Evolutionary conservation across 345 rosid genomes (phyloP).

Genomic region (Nasturtium officinale): DNA sequence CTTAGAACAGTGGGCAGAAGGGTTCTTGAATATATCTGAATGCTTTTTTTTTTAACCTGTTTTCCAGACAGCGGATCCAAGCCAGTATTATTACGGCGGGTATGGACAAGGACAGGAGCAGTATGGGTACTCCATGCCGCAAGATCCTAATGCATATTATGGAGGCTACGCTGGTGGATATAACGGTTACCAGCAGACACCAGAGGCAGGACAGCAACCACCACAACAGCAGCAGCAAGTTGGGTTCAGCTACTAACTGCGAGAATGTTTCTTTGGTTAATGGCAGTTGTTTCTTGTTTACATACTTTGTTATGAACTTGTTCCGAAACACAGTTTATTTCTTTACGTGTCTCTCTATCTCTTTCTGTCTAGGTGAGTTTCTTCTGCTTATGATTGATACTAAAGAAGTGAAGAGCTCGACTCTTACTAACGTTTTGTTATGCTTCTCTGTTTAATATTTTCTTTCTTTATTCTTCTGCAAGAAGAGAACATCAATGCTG

Average conservation of each 20-base stretch:
- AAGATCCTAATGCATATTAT: conserved; percentile 85
- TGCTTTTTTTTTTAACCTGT: conserved; percentile 31
- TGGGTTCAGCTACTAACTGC: conserved; percentile 57
- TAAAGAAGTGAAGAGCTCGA: conserved; percentile 19
- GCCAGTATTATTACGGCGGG: conserved; percentile 70
- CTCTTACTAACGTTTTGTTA: conserved; percentile 25
- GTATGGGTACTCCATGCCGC: conserved; percentile 71
- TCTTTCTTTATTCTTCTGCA: not conserved
- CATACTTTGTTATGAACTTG: conserved; percentile 22
- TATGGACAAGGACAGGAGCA: conserved; percentile 75
- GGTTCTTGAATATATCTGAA: conserved; percentile 6
- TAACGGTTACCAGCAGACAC: conserved; percentile 66
- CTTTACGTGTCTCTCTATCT: not conserved
- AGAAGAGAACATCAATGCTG: not conserved
- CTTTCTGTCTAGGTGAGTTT: conserved; percentile 9
- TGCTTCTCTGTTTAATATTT: conserved; percentile 16
- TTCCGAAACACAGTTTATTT: conserved; percentile 10
- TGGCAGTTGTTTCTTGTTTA: conserved; percentile 23
- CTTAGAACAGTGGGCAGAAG: not conserved
- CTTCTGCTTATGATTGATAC: conserved; percentile 12
- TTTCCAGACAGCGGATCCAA: conserved; percentile 56
- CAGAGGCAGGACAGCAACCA: conserved; percentile 53
- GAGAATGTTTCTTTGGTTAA: conserved; percentile 18
- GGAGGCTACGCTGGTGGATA: conserved; percentile 69
- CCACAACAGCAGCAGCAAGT: conserved; percentile 64